A percentile compares a stretch with the other conserved stretches of the same genome.
These are phyloP conservation scores for Magnaporthiopsis rhizophila DNA, from an alignment of 2,329 filamentous ascomycete species.

Conservation along the genomic window DNA sequence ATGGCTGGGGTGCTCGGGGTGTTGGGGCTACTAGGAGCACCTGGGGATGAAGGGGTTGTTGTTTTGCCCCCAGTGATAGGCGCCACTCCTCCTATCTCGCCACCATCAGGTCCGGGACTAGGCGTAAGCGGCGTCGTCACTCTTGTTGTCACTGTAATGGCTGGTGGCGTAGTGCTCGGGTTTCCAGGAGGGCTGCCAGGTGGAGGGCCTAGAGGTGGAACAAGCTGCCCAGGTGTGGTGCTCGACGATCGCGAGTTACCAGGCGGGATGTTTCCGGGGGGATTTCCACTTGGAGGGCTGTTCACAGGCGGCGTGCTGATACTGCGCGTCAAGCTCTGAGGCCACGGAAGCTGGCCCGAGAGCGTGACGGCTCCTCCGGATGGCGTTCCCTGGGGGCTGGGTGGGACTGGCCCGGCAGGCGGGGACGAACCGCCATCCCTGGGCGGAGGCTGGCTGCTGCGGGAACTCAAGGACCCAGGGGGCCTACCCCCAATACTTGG, in stretches of 20 bases:
- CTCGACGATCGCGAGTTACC: no score
- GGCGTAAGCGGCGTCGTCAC: not conserved
- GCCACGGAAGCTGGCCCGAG: not conserved
- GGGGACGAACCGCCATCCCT: not conserved
- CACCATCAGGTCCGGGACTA: no score
- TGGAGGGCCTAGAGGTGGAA: no score
- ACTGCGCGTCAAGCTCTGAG: not conserved
- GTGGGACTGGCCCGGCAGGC: not conserved
- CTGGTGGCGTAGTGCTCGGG: not conserved
- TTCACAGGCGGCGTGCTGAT: not conserved
- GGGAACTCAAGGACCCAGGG: not conserved
- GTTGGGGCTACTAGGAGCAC: not conserved
- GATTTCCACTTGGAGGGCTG: not conserved
- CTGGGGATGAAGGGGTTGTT: not conserved
- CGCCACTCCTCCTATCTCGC: conserved; percentile 1
- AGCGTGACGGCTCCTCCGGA: not conserved
- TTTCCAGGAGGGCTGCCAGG: not conserved
- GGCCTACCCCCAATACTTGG: not conserved
- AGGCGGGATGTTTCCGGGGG: no score
- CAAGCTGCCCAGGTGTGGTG: no score
- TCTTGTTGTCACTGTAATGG: not conserved
- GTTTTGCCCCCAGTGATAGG: not conserved
- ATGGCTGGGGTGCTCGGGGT: not conserved
- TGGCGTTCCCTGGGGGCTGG: not conserved
- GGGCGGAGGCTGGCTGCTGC: not conserved